Base-by-base conservation (phyloP, 1,139 yeast genomes). In the Blastobotrys ciferrii region DNA sequence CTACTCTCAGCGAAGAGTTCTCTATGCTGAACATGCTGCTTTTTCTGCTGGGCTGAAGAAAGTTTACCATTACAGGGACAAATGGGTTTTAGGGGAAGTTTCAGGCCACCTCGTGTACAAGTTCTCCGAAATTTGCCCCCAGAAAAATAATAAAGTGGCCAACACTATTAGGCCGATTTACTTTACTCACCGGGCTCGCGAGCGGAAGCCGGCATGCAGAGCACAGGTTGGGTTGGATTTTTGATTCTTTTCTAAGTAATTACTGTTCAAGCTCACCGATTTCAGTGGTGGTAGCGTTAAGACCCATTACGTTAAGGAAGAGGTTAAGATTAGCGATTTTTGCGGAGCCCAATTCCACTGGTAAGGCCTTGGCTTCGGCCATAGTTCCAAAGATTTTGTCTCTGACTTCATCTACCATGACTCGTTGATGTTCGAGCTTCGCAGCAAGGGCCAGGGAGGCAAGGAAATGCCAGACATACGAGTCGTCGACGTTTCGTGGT, bases 401-500 rank as follows among this genome's bases (percentile, higher is more conserved):
- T 69, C 98, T 81, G 18, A 89, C 92, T 66, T 91, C 97, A 67
- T 89, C 98, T 45, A 92, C 96, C 60, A 92, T 85, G 54, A 88
- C 82, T 71, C 97, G 81, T 75, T 92, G 98, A 68, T 91, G 97
- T 60, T 85, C 88, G 60, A 91, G 76, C 65, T 87, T 85, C 58
- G 98, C 97, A 54, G 96, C 94, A 55, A 92, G 75, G 0, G 98
- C 94, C 53, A 92, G 76, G 12, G 96, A 86, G 32, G 98, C 98
- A 69, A 92, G 77, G 64, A 92, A 91, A 71, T 92, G 98, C 98
- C 98, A 92, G 43, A 89, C 91, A 62, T 91, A 89, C 0, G 95
- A 80, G 56, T 84, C 91, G 63, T 87, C 96, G 53, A 79, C 85
- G 33, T 61, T 59, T 53, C 68, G 61, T 44, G 92, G 89, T 46